Evolutionary conservation across 305 asterid species (phyloP).

Genomic region (Fraxinus dipetala): DNA sequence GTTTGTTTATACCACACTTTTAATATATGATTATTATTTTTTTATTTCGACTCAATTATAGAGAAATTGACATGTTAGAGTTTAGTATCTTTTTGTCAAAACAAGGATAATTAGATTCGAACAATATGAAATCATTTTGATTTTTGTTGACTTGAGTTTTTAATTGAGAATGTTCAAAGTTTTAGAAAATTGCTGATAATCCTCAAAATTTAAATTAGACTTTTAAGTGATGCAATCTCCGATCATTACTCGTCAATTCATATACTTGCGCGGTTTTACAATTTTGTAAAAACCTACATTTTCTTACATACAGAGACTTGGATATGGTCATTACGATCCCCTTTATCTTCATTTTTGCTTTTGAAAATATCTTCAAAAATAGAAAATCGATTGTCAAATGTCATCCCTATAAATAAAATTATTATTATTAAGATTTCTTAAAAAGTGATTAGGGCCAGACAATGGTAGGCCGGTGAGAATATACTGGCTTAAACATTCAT

Average conservation of each 20-base stretch:
- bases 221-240: neutral
- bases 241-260: neutral
- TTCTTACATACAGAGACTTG: neutral
- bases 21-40: neutral
- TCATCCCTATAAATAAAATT: neutral
- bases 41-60: neutral
- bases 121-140: neutral
- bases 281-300: neutral
- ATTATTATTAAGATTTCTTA: neutral
- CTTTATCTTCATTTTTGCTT: neutral
- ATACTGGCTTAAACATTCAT: neutral
- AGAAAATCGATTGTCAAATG: neutral
- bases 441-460: neutral
- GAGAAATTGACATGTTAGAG: neutral
- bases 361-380: neutral
- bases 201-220: neutral
- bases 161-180: neutral
- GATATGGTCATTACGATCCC: neutral
- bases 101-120: neutral
- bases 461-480: neutral
- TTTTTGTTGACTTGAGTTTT: neutral
- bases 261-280: neutral
- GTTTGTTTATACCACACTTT: neutral
- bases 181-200: neutral
- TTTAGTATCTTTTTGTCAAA: neutral